phyloP scores from a whole-genome alignment of 225 moss, liverwort and hornwort species.

The Marchantia paleacea region DNA sequence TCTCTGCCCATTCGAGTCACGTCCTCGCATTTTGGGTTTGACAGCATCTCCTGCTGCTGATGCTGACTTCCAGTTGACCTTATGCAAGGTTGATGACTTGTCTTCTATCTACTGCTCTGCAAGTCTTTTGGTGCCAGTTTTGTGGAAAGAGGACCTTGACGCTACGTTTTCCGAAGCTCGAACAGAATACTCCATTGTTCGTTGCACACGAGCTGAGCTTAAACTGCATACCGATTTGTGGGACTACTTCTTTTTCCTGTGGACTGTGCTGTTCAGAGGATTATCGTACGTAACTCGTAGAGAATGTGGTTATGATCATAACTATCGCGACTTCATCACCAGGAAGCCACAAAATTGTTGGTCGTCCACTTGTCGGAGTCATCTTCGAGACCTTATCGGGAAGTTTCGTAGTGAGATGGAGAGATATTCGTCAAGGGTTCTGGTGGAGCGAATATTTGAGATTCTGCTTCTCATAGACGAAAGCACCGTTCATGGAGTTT shows the following conservation, averaged over 20 bases:
- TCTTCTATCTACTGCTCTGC: slow-evolving; percentile 17
- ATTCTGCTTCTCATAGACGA: slow-evolving; percentile 19
- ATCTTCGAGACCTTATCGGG: neutral
- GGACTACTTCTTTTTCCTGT: neutral
- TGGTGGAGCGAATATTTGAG: slow-evolving; percentile 15
- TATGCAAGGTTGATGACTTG: slow-evolving; percentile 11
- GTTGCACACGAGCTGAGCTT: neutral
- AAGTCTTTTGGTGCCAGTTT: slow-evolving; percentile 17
- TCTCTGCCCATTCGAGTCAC: slow-evolving; percentile 7
- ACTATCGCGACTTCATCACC: neutral
- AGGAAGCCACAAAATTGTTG: neutral
- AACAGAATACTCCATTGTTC: slow-evolving; percentile 13
- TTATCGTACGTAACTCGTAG: neutral
- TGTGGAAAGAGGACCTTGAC: slow-evolving; percentile 20
- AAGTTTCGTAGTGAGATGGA: neutral
- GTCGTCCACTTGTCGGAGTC: neutral
- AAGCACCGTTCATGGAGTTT: slow-evolving; percentile 29
- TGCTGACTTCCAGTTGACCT: neutral
- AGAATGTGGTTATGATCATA: no score
- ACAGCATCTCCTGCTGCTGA: slow-evolving; percentile 34
- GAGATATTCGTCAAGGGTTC: neutral
- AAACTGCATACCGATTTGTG: neutral
- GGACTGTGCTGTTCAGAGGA: neutral
- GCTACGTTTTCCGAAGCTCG: slow-evolving; percentile 12
- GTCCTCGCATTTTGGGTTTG: slow-evolving; percentile 32